Conservation (phyloP, 192 early-diverging fungal species). For the Coemansia sp. region DNA sequence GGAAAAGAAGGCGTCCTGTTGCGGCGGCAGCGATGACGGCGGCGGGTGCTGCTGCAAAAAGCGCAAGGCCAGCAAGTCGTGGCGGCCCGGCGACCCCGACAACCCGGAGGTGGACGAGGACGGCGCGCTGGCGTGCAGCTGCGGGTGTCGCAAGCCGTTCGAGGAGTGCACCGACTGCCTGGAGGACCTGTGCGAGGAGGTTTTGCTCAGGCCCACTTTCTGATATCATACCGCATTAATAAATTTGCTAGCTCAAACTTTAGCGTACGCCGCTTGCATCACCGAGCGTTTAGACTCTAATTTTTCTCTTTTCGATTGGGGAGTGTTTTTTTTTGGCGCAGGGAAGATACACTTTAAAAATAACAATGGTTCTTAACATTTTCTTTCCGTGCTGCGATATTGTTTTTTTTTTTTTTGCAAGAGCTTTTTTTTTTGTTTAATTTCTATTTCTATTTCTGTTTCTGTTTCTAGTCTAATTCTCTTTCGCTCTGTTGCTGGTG, state of each 20-base stretch:
- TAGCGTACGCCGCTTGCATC: neutral
- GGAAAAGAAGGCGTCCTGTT: neutral
- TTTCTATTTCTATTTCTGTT: conserved; percentile 12
- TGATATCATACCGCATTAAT: too few relatives aligned
- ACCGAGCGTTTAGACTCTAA: neutral
- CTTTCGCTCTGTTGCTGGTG: too few relatives aligned
- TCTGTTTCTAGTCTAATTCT: too few relatives aligned
- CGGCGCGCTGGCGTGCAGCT: conserved; percentile 59
- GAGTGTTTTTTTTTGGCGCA: neutral
- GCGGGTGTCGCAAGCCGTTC: conserved; percentile 60
- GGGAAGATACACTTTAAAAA: too few relatives aligned
- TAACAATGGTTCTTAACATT: too few relatives aligned
- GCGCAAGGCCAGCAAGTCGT: conserved; percentile 11
- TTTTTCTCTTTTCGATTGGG: neutral
- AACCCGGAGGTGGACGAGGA: conserved; percentile 48
- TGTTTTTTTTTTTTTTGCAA: conserved; percentile 1
- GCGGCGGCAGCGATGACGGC: neutral
- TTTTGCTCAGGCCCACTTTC: conserved; percentile 19
- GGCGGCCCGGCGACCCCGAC: conserved; percentile 29
- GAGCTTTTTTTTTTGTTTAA: conserved; percentile 11
- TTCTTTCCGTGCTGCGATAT: neutral
- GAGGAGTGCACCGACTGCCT: conserved; percentile 58
- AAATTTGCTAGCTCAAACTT: too few relatives aligned
- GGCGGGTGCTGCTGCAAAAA: conserved; percentile 12
- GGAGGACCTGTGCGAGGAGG: conserved; percentile 54